Conservation (phyloP, 257 asterid species). For the Paraleonurus japonicus region DNA sequence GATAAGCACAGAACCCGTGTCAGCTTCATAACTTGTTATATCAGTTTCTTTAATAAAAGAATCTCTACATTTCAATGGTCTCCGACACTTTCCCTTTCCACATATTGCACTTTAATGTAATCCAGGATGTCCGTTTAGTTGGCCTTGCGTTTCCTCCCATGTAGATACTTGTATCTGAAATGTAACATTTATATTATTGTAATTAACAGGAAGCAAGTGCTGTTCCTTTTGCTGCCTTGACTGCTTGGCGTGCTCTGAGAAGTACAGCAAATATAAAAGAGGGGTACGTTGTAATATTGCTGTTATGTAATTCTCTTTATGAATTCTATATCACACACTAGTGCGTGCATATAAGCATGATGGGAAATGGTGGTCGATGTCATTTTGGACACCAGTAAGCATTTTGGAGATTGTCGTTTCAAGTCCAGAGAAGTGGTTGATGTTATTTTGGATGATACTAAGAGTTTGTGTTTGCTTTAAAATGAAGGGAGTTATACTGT, state of each 20-base stretch:
- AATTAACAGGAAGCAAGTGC: conserved; percentile 91
- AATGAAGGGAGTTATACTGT: neutral
- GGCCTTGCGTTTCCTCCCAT: conserved; percentile 1
- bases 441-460: neutral
- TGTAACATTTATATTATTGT: neutral
- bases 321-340: neutral
- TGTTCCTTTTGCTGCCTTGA: conserved; percentile 94
- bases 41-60: neutral
- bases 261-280: conserved; percentile 70
- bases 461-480: neutral
- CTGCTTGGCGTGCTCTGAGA: conserved; percentile 99
- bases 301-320: conserved; percentile 16
- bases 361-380: neutral
- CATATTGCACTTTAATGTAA: conserved; percentile 11
- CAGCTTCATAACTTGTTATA: neutral
- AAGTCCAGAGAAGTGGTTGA: neutral
- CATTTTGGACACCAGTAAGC: neutral
- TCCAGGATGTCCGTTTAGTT: conserved; percentile 5
- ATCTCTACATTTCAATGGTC: neutral
- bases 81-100: neutral
- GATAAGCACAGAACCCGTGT: neutral
- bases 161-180: neutral
- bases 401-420: neutral
- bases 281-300: conserved; percentile 53
- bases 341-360: conserved; percentile 19